Percentiles rank a stretch among this genome's conserved stretches.
Evolutionary conservation across 2,329 filamentous ascomycete species (phyloP).

Genomic region (Calonectria pseudoreteaudii): DNA sequence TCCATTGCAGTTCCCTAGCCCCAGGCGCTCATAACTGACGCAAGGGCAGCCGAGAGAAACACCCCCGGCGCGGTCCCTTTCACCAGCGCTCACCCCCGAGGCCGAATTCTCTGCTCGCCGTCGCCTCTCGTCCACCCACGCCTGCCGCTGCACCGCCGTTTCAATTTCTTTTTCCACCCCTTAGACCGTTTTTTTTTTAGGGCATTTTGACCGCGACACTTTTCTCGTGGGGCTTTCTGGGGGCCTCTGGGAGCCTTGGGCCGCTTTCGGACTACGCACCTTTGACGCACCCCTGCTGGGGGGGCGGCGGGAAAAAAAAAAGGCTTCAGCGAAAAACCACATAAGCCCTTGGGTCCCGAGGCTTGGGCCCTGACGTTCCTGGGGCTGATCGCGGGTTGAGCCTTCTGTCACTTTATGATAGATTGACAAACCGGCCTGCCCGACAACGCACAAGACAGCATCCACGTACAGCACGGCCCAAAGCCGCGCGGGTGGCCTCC

Average conservation of each 20-base stretch:
- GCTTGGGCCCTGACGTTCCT: slow-evolving; percentile 7
- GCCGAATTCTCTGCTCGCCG: not conserved
- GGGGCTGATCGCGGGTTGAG: not conserved
- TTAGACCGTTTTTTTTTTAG: not conserved
- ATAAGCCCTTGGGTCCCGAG: slow-evolving; percentile 7
- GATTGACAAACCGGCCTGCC: not conserved
- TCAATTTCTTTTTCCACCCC: not conserved
- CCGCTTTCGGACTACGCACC: slow-evolving; percentile 20
- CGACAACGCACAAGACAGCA: not conserved
- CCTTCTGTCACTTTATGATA: slow-evolving; percentile 3
- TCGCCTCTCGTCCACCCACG: slow-evolving; percentile 8
- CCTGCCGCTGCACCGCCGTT: slow-evolving; percentile 9
- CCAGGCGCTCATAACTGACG: slow-evolving; percentile 19
- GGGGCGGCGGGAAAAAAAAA: not conserved
- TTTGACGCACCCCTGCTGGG: slow-evolving; percentile 12
- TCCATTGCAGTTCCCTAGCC: slow-evolving; percentile 31
- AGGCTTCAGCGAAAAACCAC: slow-evolving; percentile 14
- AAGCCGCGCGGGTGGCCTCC: not conserved
- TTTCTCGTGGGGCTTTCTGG: slow-evolving; percentile 31
- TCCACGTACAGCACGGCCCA: not conserved
- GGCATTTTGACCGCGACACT: slow-evolving; percentile 32
- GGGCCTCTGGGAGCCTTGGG: slow-evolving; percentile 29
- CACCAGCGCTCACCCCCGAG: not conserved
- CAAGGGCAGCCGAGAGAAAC: slow-evolving; percentile 1
- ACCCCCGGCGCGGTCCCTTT: not conserved